A percentile compares a stretch with the other conserved stretches of the same genome.
phyloP scores from a whole-genome alignment of 1,284 basidiomycete species.

The Polyporus tsugae region DNA sequence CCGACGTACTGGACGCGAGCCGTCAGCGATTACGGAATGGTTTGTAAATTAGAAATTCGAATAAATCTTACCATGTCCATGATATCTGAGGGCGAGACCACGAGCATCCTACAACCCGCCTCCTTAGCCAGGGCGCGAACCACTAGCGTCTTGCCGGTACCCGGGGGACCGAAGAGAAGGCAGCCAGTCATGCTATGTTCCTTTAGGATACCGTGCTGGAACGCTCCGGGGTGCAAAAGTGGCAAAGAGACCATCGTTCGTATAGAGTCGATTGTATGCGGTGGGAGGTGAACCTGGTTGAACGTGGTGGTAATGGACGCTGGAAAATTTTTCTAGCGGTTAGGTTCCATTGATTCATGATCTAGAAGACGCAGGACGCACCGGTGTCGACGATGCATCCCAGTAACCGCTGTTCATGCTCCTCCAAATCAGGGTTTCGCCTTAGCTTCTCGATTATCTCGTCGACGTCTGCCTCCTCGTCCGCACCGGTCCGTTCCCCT shows the following conservation, averaged over 20 bases:
- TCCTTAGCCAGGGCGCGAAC: constrained; percentile 93
- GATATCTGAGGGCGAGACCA: constrained; percentile 84
- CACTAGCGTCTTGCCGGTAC: constrained; percentile 91
- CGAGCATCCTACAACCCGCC: constrained; percentile 89
- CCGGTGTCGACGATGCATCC: constrained; percentile 86
- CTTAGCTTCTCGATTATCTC: constrained; percentile 80
- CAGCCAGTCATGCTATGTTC: constrained; percentile 90
- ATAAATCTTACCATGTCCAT: constrained; percentile 80
- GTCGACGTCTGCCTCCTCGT: constrained; percentile 57
- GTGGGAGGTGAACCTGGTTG: constrained; percentile 86
- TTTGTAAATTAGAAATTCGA: neutral
- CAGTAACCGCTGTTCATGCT: constrained; percentile 80
- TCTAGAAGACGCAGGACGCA: constrained; percentile 45
- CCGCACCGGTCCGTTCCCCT: constrained; percentile 46
- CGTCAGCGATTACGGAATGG: neutral
- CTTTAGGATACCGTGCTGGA: constrained; percentile 90
- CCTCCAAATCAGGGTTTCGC: constrained; percentile 76
- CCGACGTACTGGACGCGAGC: constrained; percentile 77
- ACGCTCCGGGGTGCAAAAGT: constrained; percentile 89
- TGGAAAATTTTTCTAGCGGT: constrained; percentile 40
- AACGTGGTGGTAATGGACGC: constrained; percentile 85
- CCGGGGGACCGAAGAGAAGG: constrained; percentile 90
- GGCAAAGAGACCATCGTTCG: constrained; percentile 93
- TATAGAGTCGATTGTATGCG: constrained; percentile 87
- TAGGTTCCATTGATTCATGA: constrained; percentile 18